These are phyloP conservation scores for Botryotinia convoluta DNA, from an alignment of 2,329 filamentous ascomycete species.

Conservation along the genomic window DNA sequence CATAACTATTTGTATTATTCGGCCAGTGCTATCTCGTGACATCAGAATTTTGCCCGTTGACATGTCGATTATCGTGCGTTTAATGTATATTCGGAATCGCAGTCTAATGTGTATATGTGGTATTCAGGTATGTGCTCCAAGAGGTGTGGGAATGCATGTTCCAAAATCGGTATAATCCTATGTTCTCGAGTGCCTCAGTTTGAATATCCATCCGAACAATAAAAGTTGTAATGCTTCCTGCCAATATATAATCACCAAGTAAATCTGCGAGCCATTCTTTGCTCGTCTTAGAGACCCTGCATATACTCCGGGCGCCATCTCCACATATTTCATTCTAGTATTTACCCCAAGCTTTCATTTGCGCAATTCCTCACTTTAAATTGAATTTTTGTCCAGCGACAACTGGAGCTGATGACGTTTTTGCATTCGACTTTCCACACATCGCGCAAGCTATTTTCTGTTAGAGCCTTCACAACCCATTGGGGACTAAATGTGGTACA, in stretches of 20 bases:
- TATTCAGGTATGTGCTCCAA: not conserved
- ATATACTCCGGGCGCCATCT: conserved; percentile 4
- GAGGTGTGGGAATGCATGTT: not conserved
- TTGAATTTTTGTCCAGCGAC: conserved; percentile 62
- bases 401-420: conserved; percentile 50
- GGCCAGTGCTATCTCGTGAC: not conserved
- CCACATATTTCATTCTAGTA: not conserved
- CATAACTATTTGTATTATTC: not conserved
- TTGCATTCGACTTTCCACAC: conserved; percentile 59
- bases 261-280: not conserved
- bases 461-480: conserved; percentile 8
- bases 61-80: not conserved
- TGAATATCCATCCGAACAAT: not conserved
- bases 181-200: not conserved
- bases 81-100: conserved; percentile 60
- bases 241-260: not conserved
- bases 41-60: not conserved
- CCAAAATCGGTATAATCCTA: not conserved
- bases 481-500: conserved; percentile 28
- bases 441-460: conserved; percentile 54
- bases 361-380: conserved; percentile 46
- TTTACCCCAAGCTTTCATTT: not conserved
- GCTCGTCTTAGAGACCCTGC: not conserved
- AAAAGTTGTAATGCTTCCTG: not conserved
- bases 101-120: not conserved